Evolutionary conservation across 257 asterid species (phyloP), one percentile per base, ranked within the genome.

Genomic region (Primulina huaijiensis): DNA sequence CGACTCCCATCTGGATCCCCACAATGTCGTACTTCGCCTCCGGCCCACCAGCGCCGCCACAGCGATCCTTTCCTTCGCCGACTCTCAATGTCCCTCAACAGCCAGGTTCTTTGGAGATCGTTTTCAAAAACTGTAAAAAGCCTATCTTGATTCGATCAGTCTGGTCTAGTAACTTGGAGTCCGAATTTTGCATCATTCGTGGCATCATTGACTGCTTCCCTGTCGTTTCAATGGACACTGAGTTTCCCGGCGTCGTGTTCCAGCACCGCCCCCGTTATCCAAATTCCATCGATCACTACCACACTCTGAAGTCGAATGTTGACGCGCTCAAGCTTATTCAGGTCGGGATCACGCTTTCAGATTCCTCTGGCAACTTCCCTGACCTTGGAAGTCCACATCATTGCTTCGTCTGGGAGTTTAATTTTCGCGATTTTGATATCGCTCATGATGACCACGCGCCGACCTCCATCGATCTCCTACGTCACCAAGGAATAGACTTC

Each of bases 291-390:
- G 88, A 89, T 40, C 84, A 81, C 63, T 91, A 92, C 82, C 62
- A 27, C 76, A n/a, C 73, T 35, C 72, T 92, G 69, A 92, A 92
- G 73, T 74, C 83, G 0, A 92, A 92, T 83, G 95, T 92, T 19
- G 98, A 92, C 76, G 83, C 68, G 3, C 43, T 92, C 75, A 82
- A 81, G 31, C 72, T 88, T 5, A 92, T 92, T 27, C 98, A 92
- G 70, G 65, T 92, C 11, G 98, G 96, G 5, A 71, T 89, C 34
- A 89, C 98, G 0, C 87, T 92, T 52, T 79, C 96, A 10, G 95
- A 86, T 69, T 63, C 86, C 52, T 56, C 71, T 35, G 98, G 98
- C 0, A 83, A 88, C 68, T 82, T 89, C 29, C 96, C 98, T 5
- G 86, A 82, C 19, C 84, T 86, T 23, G 88, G 79, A 12, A 43